Base-by-base conservation (phyloP, 2,329 filamentous ascomycete species). In the Fusarium sp. region DNA sequence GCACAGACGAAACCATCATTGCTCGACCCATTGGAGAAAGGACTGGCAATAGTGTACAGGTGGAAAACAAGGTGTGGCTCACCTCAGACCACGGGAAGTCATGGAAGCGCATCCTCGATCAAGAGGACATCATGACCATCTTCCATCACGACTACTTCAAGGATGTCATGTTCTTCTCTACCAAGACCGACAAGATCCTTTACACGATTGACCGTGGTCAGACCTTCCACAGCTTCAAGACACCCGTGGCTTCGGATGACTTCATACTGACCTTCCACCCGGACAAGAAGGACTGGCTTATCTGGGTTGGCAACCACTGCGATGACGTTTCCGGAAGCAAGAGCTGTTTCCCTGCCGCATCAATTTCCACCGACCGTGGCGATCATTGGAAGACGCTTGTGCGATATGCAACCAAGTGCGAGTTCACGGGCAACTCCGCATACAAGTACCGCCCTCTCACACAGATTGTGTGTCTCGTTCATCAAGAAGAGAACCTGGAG, bases 161-260 rank as follows among this genome's bases (percentile, higher is more conserved):
- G 74, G 93, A 97, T 75, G 86, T 90, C 40, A 91, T 96, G 27
- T 99, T 92, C 79, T 93, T 99, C 80, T 84, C 97, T 27, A 97
- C 94, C 0, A 82, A 83, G 2, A 77, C 89, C 62, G 79, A 80
- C 60, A 80, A 78, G 65, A 89, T 96, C 1, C 90, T 90, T 73
- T 97, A 96, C 78, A 96, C 93, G 0, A 86, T 91, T 36, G 90
- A 98, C 76, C 89, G 92, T 58, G 94, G 92, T 16, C 83, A 89
- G 40, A 89, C 83, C 68, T 91, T 96, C 72, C 87, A 92, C 77
- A 84, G 83, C 53, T 97, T 97, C 79, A 80, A 92, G 63, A 88
- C 90, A 3, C 91, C 90, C 1, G 83, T 87, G 42, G 85, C 80
- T 6, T 72, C 82, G 50, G 65, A 70, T 1, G 69, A 76, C 4